Evolutionary conservation across 805 yeast genomes (phyloP).

Genomic region (Huiozyma naganishii): DNA sequence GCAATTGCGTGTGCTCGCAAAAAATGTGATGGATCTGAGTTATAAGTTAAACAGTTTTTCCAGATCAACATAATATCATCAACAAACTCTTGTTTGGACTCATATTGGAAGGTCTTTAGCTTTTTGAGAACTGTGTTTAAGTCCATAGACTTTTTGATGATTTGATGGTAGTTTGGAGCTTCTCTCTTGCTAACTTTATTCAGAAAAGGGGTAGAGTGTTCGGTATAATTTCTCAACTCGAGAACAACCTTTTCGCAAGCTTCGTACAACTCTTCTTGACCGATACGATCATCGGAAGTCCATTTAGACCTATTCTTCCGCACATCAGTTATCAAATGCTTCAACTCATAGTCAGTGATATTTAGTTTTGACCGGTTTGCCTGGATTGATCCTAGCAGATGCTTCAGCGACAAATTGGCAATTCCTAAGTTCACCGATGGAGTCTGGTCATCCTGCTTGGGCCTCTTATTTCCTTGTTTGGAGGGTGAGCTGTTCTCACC

Average conservation of each 20-base stretch:
- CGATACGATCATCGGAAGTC: constrained; percentile 92
- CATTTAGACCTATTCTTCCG: constrained; percentile 92
- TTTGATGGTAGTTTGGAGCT: constrained; percentile 89
- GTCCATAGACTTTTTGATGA: constrained; percentile 94
- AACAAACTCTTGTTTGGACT: constrained; percentile 81
- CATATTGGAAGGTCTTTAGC: constrained; percentile 69
- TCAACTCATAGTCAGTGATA: constrained; percentile 71
- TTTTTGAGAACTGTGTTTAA: constrained; percentile 88
- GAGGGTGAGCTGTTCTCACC: constrained; percentile 8
- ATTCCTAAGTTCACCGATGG: constrained; percentile 51
- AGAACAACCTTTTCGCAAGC: constrained; percentile 92
- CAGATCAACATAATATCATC: constrained; percentile 91
- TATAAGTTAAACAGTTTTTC: constrained; percentile 87
- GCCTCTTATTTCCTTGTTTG: constrained; percentile 11
- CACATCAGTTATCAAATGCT: constrained; percentile 81
- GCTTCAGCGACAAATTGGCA: constrained; percentile 67
- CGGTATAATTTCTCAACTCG: constrained; percentile 85
- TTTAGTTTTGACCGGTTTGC: constrained; percentile 63
- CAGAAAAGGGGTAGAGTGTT: constrained; percentile 90
- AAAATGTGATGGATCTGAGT: constrained; percentile 90
- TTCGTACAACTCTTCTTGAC: constrained; percentile 95
- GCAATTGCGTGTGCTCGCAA: constrained; percentile 86
- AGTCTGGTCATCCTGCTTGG: constrained; percentile 9
- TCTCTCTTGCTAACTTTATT: constrained; percentile 95
- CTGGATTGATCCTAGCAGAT: constrained; percentile 69